Evolutionary conservation across 371 early-diverging fungal genomes (phyloP), one percentile per base, ranked within the genome.

Genomic region (Neoconidiobolus thromboides): DNA sequence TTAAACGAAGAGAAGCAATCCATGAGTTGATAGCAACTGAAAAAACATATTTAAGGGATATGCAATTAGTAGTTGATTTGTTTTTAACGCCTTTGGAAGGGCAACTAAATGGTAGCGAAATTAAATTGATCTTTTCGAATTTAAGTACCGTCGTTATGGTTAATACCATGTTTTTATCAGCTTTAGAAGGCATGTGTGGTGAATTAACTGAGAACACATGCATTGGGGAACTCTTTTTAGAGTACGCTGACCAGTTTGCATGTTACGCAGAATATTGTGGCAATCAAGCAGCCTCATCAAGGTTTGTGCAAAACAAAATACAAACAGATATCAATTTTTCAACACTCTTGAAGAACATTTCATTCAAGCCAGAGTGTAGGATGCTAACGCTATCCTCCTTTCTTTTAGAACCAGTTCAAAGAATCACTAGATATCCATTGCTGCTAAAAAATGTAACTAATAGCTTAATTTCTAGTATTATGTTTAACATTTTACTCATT

Each of bases 351-450:
- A 15, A 55, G 26, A 14, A 41, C 6, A 10, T n/a, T n/a, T 46
- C 46, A 6, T 46, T n/a, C 46, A 6, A 10, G 3, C 81, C 85
- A 0, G 73, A 79, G 48, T 91, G 89, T 66, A 81, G 89, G 3
- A 74, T 79, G 6, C 67, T 96, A 55, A 88, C 89, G 48, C 75
- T 96, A 2, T 80, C 83, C 9, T 85, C 88, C 48, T 96, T 86
- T 63, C 68, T 96, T 60, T 71, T 96, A 41, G 76, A 87, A 44
- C 97, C 97, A 3, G 82, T 94, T 70, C 96, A 96, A 67, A 79
- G 97, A 47, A 84, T 96, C 41, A 93, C 91, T 42, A 73, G 93
- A 68, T 93, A 93, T 68, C 85, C 94, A 1, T 75, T 96, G 41
- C 71, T 96, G 3, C 72, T 95, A 48, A 81, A 85, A 52, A 85